Base-by-base conservation (phyloP, 2,329 filamentous ascomycete genomes). In the Neopestalotiopsis sp. region DNA sequence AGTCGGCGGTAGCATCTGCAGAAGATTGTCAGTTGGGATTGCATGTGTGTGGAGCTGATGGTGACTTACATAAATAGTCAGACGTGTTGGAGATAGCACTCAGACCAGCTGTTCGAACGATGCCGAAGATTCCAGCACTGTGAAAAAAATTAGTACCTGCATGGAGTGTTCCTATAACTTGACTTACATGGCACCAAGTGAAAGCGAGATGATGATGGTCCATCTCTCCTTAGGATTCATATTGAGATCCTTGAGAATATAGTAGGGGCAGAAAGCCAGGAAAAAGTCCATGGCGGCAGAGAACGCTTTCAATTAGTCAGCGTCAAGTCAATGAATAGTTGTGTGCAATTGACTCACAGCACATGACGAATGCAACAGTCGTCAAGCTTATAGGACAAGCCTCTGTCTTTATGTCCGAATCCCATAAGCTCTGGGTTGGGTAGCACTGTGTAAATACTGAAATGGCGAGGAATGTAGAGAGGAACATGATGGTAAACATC, bases 271-370 rank as follows among this genome's bases (percentile, higher is more conserved):
- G 38, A 65, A 67, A 13, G 71, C 71, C 14, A 73, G 32, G 57
- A 73, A 73, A 56, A 73, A 73, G 59, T 73, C 71, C 69, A 71
- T 72, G 24, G 71, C 70, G 5, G 70, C 71, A 6, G 70, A 71
- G 63, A 69, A 72, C 32, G 71, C 71, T 72, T 42, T 49, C 17
- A 14, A n/a, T 12, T 56, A 1, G 30, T 70, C 38, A 71, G 67
- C 24, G 1, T 45, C 13, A 30, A 49, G 7, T 24, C 24, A 3
- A 49, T 17, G 45, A n/a, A 20, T 7, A 17, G 45, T 20, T 17
- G 5, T 17, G 45, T 17, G 45, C 17, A 1, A 17, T n/a, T 2
- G 57, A 73, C 71, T 70, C 53, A 71, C 71, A 71, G 14, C 71
- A 73, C 64, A 71, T 67, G 32, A 71, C 69, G 59, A 70, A 71